Conservation (phyloP, 2,329 filamentous ascomycete genomes). For the Trichoderma cornu-damae region DNA sequence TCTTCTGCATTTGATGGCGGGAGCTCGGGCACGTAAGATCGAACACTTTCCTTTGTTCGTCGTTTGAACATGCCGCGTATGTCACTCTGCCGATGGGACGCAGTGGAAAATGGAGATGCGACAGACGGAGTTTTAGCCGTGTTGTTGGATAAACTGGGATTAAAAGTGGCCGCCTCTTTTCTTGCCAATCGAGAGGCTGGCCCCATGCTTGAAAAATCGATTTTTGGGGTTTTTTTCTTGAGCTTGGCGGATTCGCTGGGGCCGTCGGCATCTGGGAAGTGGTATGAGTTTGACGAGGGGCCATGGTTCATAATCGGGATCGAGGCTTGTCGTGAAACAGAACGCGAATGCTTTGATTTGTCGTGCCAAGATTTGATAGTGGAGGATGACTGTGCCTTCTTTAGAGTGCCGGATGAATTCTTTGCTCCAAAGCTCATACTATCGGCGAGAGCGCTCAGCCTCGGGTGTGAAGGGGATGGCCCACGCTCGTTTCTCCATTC, state of each 20-base stretch:
- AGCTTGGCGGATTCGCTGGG: constrained; percentile 23
- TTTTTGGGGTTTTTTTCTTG: constrained; percentile 43
- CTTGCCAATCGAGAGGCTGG: constrained; percentile 30
- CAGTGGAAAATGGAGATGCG: constrained; percentile 35
- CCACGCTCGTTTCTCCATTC: constrained; percentile 46
- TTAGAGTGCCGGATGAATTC: constrained; percentile 40
- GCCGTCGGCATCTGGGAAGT: constrained; percentile 33
- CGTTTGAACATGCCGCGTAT: constrained; percentile 32
- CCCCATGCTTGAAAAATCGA: constrained; percentile 46
- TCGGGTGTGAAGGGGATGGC: constrained; percentile 35
- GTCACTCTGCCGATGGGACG: constrained; percentile 24
- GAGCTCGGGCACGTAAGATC: constrained; percentile 23
- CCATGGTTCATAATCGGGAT: constrained; percentile 55
- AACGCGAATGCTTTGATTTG: constrained; percentile 49
- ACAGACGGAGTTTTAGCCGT: constrained; percentile 41
- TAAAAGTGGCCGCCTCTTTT: constrained; percentile 32
- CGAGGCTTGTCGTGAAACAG: constrained; percentile 56
- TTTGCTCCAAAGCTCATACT: constrained; percentile 29
- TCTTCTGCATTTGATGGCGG: constrained; percentile 27
- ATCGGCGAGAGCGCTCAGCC: constrained; percentile 20
- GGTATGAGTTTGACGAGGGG: constrained; percentile 43
- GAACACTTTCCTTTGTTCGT: constrained; percentile 36
- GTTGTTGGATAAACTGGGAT: constrained; percentile 28
- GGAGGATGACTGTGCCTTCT: constrained; percentile 48
- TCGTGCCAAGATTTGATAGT: constrained; percentile 56